These are phyloP conservation scores for Metarhizium sp. DNA, from an alignment of 2,329 filamentous ascomycete species.

Conservation along the genomic window DNA sequence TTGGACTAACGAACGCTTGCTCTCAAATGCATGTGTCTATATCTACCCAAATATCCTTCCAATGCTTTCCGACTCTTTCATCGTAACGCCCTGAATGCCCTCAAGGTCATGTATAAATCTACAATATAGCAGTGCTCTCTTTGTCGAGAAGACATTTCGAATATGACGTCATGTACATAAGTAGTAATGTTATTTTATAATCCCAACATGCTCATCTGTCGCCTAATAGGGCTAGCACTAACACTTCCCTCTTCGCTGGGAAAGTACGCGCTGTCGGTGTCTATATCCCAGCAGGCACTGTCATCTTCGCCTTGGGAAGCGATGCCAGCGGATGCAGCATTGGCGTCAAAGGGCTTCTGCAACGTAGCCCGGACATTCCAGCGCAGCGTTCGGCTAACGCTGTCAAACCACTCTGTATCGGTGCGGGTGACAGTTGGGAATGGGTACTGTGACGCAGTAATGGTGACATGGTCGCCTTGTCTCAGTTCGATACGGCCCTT, in stretches of 20 bases:
- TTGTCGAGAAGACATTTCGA: background rate
- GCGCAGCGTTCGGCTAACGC: conserved; percentile 78
- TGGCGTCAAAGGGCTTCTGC: conserved; percentile 76
- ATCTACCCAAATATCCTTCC: background rate
- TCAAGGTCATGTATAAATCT: background rate
- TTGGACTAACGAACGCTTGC: background rate
- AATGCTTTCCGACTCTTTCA: background rate
- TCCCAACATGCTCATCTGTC: conserved; percentile 65
- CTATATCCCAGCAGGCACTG: conserved; percentile 78
- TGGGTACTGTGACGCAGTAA: conserved; percentile 90
- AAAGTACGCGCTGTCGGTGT: conserved; percentile 69
- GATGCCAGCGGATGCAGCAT: conserved; percentile 23
- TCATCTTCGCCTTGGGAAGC: conserved; percentile 41
- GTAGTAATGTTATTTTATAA: conserved; percentile 12
- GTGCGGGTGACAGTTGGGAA: conserved; percentile 93
- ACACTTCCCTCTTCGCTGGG: conserved; percentile 64
- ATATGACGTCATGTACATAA: background rate
- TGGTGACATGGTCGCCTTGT: conserved; percentile 91
- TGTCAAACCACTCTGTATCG: conserved; percentile 92
- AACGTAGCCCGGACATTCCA: conserved; percentile 93
- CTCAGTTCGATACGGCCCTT: conserved; percentile 90
- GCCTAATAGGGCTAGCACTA: conserved; percentile 56
- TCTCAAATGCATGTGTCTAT: background rate
- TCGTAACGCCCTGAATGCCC: background rate
- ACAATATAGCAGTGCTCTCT: background rate